Evolutionary conservation across 495 filamentous ascomycete species (phyloP).

Genomic region (Jackrogersella minutella): DNA sequence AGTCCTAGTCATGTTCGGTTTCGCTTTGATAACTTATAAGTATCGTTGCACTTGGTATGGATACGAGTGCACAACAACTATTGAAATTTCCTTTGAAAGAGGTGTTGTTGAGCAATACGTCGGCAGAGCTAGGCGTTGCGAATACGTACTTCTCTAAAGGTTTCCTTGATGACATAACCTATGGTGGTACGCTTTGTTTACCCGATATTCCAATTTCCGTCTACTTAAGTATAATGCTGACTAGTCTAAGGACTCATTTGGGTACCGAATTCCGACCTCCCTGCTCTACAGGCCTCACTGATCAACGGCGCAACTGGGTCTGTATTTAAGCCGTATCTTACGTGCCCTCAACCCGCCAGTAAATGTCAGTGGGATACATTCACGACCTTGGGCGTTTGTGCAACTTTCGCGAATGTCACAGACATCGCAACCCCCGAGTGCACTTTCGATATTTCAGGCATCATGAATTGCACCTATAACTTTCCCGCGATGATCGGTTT

Average conservation of each 20-base stretch:
- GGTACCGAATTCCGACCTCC: constrained; percentile 7
- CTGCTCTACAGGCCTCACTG: neutral
- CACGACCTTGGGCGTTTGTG: constrained; percentile 20
- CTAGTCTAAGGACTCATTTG: neutral
- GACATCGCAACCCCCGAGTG: neutral
- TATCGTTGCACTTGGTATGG: constrained; percentile 30
- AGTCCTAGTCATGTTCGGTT: constrained; percentile 8
- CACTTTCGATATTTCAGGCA: no score
- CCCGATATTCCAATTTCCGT: neutral
- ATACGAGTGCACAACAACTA: constrained; percentile 35
- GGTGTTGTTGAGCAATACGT: constrained; percentile 9
- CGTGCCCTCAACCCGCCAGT: constrained; percentile 13
- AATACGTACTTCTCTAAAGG: neutral
- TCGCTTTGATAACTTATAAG: constrained; percentile 35
- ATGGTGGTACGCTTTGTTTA: neutral
- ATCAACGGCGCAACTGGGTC: constrained; percentile 14
- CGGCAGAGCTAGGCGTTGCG: neutral
- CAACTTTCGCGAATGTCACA: constrained; percentile 1
- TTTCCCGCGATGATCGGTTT: neutral
- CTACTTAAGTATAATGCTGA: neutral
- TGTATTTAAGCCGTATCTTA: constrained; percentile 17
- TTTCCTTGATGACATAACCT: neutral
- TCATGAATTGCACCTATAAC: constrained; percentile 15
- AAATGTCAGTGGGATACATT: constrained; percentile 19
- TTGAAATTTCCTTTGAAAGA: constrained; percentile 16